Conservation (phyloP, 352 stramenopile species). For the Phytophthora chlamydospora region DNA sequence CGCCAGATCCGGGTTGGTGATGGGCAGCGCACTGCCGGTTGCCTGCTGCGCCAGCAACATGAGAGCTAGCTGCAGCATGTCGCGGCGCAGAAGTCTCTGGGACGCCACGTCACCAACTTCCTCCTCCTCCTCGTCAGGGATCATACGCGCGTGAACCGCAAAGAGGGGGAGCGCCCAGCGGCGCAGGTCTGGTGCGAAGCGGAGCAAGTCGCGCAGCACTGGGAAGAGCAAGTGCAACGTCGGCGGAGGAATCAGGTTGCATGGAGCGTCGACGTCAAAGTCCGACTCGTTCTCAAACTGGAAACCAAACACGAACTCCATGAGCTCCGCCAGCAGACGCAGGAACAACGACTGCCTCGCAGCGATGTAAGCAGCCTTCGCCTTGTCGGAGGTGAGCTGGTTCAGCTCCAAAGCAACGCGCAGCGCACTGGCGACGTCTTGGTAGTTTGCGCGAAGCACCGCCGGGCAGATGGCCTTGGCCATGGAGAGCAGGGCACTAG, state of each 20-base stretch:
- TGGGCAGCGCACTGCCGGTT: slow-evolving; percentile 52
- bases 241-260: slow-evolving; percentile 70
- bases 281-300: slow-evolving; percentile 82
- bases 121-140: slow-evolving; percentile 87
- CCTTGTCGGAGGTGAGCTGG: slow-evolving; percentile 44
- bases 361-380: slow-evolving; percentile 43
- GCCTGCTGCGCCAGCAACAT: slow-evolving; percentile 66
- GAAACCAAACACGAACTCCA: slow-evolving; percentile 85
- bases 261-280: slow-evolving; percentile 68
- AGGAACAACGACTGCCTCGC: slow-evolving; percentile 61
- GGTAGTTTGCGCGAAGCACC: slow-evolving; percentile 67
- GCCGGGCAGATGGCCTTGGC: slow-evolving; percentile 66
- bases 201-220: slow-evolving; percentile 64
- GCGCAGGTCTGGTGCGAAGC: slow-evolving; percentile 53
- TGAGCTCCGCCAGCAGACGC: slow-evolving; percentile 61
- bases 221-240: slow-evolving; percentile 85
- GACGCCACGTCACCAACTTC: slow-evolving; percentile 84
- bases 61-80: slow-evolving; percentile 80
- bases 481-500: slow-evolving; percentile 47
- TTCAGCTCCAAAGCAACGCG: slow-evolving; percentile 58
- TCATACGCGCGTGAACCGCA: slow-evolving; percentile 84
- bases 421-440: slow-evolving; percentile 66
- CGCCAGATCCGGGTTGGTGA: slow-evolving; percentile 68
- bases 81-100: slow-evolving; percentile 71
- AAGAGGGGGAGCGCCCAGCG: slow-evolving; percentile 80